Conservation (phyloP, 1,284 basidiomycete genomes). For the Ganoderma boninense region DNA sequence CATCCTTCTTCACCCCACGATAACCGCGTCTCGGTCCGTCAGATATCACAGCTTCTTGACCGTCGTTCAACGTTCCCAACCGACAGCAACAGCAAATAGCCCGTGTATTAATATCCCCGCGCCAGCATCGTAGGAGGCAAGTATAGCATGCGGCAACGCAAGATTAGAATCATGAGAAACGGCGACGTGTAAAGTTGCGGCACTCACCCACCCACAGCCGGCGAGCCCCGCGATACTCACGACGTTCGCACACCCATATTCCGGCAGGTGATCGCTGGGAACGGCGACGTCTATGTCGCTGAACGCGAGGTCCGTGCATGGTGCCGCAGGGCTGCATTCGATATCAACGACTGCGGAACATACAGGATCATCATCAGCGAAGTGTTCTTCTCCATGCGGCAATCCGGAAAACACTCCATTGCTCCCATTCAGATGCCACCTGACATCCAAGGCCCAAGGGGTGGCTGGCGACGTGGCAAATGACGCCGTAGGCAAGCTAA, state of each 20-base stretch:
- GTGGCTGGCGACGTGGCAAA: background rate
- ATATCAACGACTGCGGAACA: constrained; percentile 56
- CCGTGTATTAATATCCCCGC: constrained; percentile 8
- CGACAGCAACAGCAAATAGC: background rate
- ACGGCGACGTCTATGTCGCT: constrained; percentile 50
- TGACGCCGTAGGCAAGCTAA: background rate
- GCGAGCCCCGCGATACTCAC: constrained; percentile 40
- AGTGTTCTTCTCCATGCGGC: background rate
- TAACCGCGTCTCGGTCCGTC: background rate
- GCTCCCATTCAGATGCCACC: background rate
- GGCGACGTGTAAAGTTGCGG: background rate
- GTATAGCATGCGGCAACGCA: constrained; percentile 3
- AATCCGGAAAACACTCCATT: constrained; percentile 1
- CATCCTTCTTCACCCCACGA: background rate
- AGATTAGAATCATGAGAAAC: constrained; percentile 2
- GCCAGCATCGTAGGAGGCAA: background rate
- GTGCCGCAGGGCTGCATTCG: constrained; percentile 60
- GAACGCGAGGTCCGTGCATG: constrained; percentile 57
- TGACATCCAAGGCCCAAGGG: background rate
- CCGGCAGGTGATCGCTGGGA: constrained; percentile 46
- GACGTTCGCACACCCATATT: constrained; percentile 58
- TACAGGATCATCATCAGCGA: constrained; percentile 17
- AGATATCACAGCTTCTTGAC: constrained; percentile 13
- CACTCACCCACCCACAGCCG: constrained; percentile 23
- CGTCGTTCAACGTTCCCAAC: background rate